These are phyloP conservation scores for Leptomonas pyrrhocoris DNA, from an alignment of 208 protist genomes.

Conservation along the genomic window DNA sequence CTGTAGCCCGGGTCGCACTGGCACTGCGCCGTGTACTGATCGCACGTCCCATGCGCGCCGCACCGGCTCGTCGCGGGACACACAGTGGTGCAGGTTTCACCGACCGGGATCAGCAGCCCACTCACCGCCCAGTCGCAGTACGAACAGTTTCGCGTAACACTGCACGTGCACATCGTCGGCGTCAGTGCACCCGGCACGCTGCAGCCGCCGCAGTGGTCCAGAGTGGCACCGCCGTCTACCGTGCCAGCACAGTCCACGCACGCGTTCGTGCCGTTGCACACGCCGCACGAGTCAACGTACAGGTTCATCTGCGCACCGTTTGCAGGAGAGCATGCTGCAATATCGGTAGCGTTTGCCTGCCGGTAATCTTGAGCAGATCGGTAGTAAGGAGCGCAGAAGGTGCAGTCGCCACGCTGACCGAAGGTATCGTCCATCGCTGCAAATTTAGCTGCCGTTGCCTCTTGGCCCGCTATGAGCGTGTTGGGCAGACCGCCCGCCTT, in stretches of 20 bases:
- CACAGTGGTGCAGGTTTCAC: slow-evolving; percentile 16
- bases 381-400: slow-evolving; percentile 57
- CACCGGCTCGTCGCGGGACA: slow-evolving; percentile 18
- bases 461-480: slow-evolving; percentile 30
- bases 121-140: slow-evolving; percentile 41
- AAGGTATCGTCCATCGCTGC: slow-evolving; percentile 36
- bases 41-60: slow-evolving; percentile 22
- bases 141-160: slow-evolving; percentile 33
- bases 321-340: slow-evolving; percentile 23
- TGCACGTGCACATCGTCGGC: slow-evolving; percentile 31
- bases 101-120: slow-evolving; percentile 1
- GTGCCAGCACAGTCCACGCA: slow-evolving; percentile 48
- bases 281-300: slow-evolving; percentile 38
- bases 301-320: slow-evolving; percentile 45
- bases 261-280: slow-evolving; percentile 43
- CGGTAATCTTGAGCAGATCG: slow-evolving; percentile 5
- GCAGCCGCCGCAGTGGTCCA: slow-evolving; percentile 38
- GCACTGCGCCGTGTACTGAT: slow-evolving; percentile 40
- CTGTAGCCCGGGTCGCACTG: slow-evolving; percentile 27
- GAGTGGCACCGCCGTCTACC: slow-evolving; percentile 13
- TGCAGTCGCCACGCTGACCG: slow-evolving; percentile 45
- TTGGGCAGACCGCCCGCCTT: slow-evolving; percentile 33
- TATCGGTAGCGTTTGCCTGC: slow-evolving; percentile 12
- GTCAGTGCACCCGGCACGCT: slow-evolving; percentile 6
- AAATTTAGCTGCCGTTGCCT: slow-evolving; percentile 15